phyloP scores from a whole-genome alignment of 805 yeast genomes.

The Zygosaccharomyces rouxii region DNA sequence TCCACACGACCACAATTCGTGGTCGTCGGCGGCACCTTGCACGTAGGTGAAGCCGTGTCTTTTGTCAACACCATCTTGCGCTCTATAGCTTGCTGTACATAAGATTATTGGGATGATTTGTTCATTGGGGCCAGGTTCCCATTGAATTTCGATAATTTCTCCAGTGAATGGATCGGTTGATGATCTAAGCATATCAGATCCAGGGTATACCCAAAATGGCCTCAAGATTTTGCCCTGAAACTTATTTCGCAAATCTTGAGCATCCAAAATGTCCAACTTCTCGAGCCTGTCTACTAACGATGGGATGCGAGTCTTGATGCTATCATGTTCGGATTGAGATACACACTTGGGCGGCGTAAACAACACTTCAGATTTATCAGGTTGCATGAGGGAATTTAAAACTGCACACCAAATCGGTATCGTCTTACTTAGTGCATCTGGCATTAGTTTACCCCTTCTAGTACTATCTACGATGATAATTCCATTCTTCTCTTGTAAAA shows the following conservation, averaged over 20 bases:
- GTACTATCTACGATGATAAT: constrained; percentile 75
- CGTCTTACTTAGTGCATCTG: constrained; percentile 84
- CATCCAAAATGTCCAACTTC: constrained; percentile 39
- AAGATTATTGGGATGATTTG: constrained; percentile 44
- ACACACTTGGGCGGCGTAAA: constrained; percentile 51
- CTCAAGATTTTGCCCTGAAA: constrained; percentile 44
- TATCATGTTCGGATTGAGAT: constrained; percentile 50
- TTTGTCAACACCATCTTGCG: constrained; percentile 53
- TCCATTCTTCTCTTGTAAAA: constrained; percentile 43
- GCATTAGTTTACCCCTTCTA: constrained; percentile 75
- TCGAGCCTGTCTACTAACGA: constrained; percentile 43
- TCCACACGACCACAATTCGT: constrained; percentile 72
- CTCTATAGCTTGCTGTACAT: constrained; percentile 59
- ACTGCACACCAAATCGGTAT: constrained; percentile 92
- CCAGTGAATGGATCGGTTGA: constrained; percentile 31
- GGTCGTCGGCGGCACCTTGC: constrained; percentile 95
- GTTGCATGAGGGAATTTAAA: constrained; percentile 47
- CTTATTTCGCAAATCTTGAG: constrained; percentile 29
- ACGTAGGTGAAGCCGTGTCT: constrained; percentile 56
- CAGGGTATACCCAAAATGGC: constrained; percentile 70
- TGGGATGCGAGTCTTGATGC: constrained; percentile 47
- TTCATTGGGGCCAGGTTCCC: constrained; percentile 33
- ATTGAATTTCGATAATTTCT: constrained; percentile 28
- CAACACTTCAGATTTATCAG: constrained; percentile 32
- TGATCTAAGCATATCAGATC: constrained; percentile 28